Evolutionary conservation across 345 rosid species (phyloP), one percentile per base, ranked within the genome.

Genomic region (Xanthoceras sorbifolium): DNA sequence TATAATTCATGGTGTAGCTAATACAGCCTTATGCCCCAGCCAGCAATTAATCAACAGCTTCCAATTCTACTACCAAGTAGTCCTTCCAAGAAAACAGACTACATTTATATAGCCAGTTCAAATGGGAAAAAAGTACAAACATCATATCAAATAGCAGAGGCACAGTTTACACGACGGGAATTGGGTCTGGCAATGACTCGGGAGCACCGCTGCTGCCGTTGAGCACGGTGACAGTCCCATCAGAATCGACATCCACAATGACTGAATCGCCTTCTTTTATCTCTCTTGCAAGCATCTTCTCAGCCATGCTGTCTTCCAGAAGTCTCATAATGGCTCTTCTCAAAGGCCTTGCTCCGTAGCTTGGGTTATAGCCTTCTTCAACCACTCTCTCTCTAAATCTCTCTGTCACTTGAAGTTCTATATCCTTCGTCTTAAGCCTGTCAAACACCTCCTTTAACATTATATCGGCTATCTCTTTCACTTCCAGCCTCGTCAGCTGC

Each of bases 251-350:
- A 78, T 96, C 99, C 8, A 92, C 94, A 0, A 96, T 96, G 11
- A 94, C 98, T 0, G 94, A 94, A 75, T 94, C 97, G 7, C 99
- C 97, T 55, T 94, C 97, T 71, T 91, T 97, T 77, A 97, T 97
- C 73, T 94, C 98, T 75, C 97, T 83, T 23, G 92, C 86, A 25
- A 97, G 98, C 99, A 96, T 92, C 81, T 96, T 96, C 92, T 97
- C 99, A 1, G 98, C 99, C 99, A 97, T 90, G 77, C 93, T 89
- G 81, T 97, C 99, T 79, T 97, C 99, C 57, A 97, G 82, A 23
- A 94, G 91, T 81, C 97, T 89, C 98, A 92, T 94, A 0, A 97
- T 91, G 25, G 98, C 99, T 81, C 99, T 87, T 84, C 99, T 86
- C 66, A 97, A 81, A 62, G 99, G 98, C 84, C 98, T 90, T 0